phyloP scores from a whole-genome alignment of 805 yeast genomes.

The Zygosaccharomyces bailii region DNA sequence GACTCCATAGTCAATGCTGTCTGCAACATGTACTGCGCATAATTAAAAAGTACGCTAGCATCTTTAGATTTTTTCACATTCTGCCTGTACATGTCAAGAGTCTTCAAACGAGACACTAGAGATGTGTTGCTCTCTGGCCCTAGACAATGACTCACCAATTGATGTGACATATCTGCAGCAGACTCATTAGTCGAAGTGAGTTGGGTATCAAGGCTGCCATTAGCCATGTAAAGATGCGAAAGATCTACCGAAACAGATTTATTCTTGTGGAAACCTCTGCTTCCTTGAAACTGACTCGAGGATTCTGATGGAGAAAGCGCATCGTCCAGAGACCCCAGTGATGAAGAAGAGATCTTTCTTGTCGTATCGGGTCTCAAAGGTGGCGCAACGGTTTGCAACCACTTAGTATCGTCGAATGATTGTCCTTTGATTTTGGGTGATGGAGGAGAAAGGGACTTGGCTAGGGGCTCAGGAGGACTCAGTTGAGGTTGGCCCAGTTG shows the following conservation, averaged over 20 bases:
- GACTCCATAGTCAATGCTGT: constrained; percentile 65
- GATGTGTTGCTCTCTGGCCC: constrained; percentile 47
- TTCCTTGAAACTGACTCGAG: constrained; percentile 10
- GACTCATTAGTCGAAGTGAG: constrained; percentile 39
- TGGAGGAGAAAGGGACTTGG: constrained; percentile 5
- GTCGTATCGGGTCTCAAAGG: constrained; percentile 8
- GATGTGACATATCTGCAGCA: constrained; percentile 51
- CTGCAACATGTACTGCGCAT: constrained; percentile 85
- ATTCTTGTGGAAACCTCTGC: constrained; percentile 17
- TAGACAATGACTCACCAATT: constrained; percentile 48
- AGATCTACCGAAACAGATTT: constrained; percentile 40
- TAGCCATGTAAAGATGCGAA: constrained; percentile 41
- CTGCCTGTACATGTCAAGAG: constrained; percentile 80
- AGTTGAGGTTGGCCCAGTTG: not conserved
- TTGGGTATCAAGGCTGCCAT: constrained; percentile 34
- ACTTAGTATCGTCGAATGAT: constrained; percentile 6
- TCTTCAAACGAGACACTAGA: constrained; percentile 71
- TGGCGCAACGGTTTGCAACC: constrained; percentile 11
- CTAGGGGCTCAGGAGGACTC: not conserved
- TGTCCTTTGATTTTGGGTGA: not conserved
- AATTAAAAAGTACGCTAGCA: constrained; percentile 81
- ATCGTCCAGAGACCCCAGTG: constrained; percentile 10
- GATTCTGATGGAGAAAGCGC: constrained; percentile 10
- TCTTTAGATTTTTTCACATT: constrained; percentile 84
- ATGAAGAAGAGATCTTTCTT: constrained; percentile 1